Evolutionary conservation across 2,329 filamentous ascomycete species (phyloP).

Genomic region (Fusarium veterinarium): DNA sequence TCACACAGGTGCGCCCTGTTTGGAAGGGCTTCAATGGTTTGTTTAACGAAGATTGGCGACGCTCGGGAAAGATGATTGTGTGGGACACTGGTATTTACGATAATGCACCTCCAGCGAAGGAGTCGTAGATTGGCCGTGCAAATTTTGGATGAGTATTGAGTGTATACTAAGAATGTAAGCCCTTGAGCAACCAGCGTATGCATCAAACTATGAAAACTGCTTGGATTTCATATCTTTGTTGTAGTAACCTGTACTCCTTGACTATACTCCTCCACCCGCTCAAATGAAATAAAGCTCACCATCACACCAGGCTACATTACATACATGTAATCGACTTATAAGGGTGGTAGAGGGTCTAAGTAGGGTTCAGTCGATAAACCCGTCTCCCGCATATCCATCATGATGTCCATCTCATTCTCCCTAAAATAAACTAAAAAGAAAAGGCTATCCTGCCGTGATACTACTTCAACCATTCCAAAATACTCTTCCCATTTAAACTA

Average conservation of each 20-base stretch:
- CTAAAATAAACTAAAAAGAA: constrained; percentile 19
- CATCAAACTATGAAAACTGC: not conserved
- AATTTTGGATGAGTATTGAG: not conserved
- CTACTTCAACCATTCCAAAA: not conserved
- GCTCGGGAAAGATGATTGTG: constrained; percentile 67
- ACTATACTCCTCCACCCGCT: constrained; percentile 38
- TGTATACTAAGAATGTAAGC: not conserved
- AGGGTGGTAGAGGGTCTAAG: constrained; percentile 14
- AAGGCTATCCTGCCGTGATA: constrained; percentile 13
- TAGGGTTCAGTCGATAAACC: constrained; percentile 19
- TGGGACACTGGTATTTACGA: constrained; percentile 64
- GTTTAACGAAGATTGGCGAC: constrained; percentile 71
- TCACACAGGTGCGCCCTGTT: constrained; percentile 56
- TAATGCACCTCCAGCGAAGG: constrained; percentile 6
- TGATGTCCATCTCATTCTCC: constrained; percentile 25
- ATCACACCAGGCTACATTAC: constrained; percentile 40
- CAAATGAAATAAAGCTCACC: constrained; percentile 30
- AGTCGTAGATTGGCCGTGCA: not conserved
- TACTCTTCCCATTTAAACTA: constrained; percentile 6
- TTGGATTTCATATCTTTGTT: constrained; percentile 25
- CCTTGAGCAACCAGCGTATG: not conserved
- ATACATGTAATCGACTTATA: constrained; percentile 42
- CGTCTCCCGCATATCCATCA: constrained; percentile 23
- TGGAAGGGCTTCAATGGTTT: constrained; percentile 71
- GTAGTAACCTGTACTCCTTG: constrained; percentile 39